These are phyloP conservation scores for Limonomyces culmigenus DNA, from an alignment of 1,284 basidiomycete species.

Conservation along the genomic window DNA sequence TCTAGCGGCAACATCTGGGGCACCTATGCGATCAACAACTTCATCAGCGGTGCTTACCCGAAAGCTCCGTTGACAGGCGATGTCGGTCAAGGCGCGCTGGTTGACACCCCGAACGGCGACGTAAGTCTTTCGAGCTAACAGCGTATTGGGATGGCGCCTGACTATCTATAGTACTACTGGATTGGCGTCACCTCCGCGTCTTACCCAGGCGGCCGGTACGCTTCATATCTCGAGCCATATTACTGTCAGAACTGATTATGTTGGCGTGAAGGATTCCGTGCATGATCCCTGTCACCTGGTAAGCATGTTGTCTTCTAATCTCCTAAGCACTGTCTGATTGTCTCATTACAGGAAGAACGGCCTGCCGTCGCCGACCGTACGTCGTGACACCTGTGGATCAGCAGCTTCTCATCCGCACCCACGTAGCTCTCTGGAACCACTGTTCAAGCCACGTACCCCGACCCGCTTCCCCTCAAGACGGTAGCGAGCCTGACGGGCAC, in stretches of 20 bases:
- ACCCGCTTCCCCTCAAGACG: neutral
- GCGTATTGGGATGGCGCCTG: no score
- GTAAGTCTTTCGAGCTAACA: no score
- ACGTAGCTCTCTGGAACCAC: no score
- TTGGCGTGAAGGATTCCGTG: no score
- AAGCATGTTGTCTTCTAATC: neutral
- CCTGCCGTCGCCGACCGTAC: neutral
- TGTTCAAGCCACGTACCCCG: no score
- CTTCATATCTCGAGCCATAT: no score
- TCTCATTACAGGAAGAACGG: neutral
- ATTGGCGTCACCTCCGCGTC: neutral
- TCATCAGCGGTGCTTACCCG: neutral
- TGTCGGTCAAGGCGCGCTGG: conserved; percentile 7
- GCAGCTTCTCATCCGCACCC: no score
- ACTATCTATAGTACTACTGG: neutral
- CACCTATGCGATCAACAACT: neutral
- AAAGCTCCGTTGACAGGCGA: neutral
- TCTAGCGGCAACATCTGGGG: neutral
- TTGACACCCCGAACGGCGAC: conserved; percentile 7
- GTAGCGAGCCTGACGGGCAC: conserved; percentile 6
- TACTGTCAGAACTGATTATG: no score
- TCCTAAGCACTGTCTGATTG: neutral
- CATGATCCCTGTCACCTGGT: neutral
- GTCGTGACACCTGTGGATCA: neutral
- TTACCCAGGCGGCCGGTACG: neutral